Base-by-base conservation (phyloP, 2,329 filamentous ascomycete genomes). In the Alternaria tenuissima region DNA sequence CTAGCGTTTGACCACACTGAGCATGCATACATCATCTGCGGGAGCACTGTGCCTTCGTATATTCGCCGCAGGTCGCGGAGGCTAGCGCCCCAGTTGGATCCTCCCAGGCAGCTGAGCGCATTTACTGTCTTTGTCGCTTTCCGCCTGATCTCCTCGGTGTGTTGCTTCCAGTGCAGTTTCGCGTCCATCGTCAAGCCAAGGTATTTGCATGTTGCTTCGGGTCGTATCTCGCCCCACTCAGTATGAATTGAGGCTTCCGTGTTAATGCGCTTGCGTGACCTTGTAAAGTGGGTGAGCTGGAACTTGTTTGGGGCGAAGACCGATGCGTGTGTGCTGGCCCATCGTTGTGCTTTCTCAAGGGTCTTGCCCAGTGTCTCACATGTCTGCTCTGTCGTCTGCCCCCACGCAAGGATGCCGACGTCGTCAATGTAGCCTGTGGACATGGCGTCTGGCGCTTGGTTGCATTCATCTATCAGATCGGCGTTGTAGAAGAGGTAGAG, bases 401-500 rank as follows among this genome's bases (percentile, higher is more conserved):
- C 61, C 58, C 44, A 67, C 11, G 53, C 47, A 14, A 75, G 56
- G 46, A 75, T 66, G 36, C 20, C 54, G 18, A 66, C 57, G 39
- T 76, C 62, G 62, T 75, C 62, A 32, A 75, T 70, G 53, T 66
- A 73, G 22, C 69, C 68, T 57, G 48, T 60, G 7, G 56, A 59
- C 24, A 61, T 53, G 18, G 34, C 36, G 47, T 69, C 38, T 42
- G 59, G n/a, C 44, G 52, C 48, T 52, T 57, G 7, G 34, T 63
- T 64, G 46, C 55, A 68, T 52, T 46, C 49, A 28, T 75, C 67
- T 55, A 77, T 57, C 1, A 77, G 67, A 52, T 75, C 66, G 30
- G 61, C 61, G 38, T 75, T 77, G 56, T 76, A 77, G 69, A 75
- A 75, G 39, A 78, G 62, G 63, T 70, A 77, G 26, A 77, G 66